phyloP scores from a whole-genome alignment of 2,329 filamentous ascomycete genomes.

The Aureobasidium sp. region DNA sequence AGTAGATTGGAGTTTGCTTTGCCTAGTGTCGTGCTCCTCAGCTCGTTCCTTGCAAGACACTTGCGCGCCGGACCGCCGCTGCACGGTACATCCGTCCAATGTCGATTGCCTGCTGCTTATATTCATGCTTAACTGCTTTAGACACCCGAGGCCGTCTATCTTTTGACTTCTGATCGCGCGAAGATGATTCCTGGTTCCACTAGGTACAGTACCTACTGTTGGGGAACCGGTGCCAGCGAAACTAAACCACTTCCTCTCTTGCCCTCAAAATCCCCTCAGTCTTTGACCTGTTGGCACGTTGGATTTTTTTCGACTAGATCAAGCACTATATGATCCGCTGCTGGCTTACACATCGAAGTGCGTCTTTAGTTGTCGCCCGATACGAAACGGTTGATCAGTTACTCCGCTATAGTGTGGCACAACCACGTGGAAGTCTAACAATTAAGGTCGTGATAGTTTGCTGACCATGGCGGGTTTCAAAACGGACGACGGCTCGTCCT shows the following conservation, averaged over 20 bases:
- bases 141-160: neutral
- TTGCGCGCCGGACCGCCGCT: constrained; percentile 12
- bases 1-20: constrained; percentile 14
- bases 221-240: constrained; percentile 2
- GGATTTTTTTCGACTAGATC: neutral
- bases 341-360: constrained; percentile 3
- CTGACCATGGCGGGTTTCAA: constrained; percentile 7
- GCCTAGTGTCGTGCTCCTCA: constrained; percentile 11
- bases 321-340: constrained; percentile 5
- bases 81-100: constrained; percentile 4
- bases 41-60: constrained; percentile 12
- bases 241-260: neutral
- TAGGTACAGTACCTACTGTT: constrained; percentile 5
- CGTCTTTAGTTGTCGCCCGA: neutral
- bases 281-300: neutral
- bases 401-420: neutral
- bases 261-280: neutral
- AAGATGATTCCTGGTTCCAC: neutral
- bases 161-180: constrained; percentile 11
- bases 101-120: constrained; percentile 8
- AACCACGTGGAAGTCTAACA: neutral
- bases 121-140: constrained; percentile 12
- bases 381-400: neutral
- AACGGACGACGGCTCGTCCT: constrained; percentile 13
- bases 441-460: constrained; percentile 11